Evolutionary conservation across 306 rosid genomes (phyloP), one percentile per base, ranked within the genome.

Genomic region (Bauhinia variegata): DNA sequence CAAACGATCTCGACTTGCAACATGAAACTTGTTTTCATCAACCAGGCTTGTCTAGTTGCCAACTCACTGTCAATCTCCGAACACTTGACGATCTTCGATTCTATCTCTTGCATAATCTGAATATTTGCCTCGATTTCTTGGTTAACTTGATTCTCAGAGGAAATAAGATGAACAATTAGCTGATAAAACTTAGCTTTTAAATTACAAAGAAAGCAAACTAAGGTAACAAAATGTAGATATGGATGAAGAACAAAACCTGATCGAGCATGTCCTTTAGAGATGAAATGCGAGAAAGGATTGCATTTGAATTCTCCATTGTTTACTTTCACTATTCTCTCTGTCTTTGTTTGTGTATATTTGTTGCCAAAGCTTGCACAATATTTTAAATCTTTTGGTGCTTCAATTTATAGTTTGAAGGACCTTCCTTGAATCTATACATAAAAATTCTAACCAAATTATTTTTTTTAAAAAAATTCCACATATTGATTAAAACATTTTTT

Each of bases 191-290:
- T 48, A 50, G 28, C 3, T 54, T 60, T 23, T 18, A 9, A 15
- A 4, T 19, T 23, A 23, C 31, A 49, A 11, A 8, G 18, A 38
- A 15, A 23, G 28, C 5, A 11, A 48, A 42, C 28, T n/a, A 4
- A n/a, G 7, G 7, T 7, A 60, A 60, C 17, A 5, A 56, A 73
- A 56, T 17, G 38, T 0, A 16, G 46, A 65, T 5, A 52, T 5
- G 23, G 39, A 38, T n/a, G 0, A 38, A 34, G 38, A 49, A 31
- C 1, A 11, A 46, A 57, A 37, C 11, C n/a, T 19, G 50, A 39
- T 89, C 95, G 8, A 87, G 88, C 95, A 87, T 85, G 60, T 83
- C 87, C 80, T 89, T 89, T 13, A 85, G 76, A 34, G 80, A 71
- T 58, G 96, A 87, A 69, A 87, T 83, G 61, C 87, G 91, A 68